A percentile compares a stretch with the other conserved stretches of the same genome.
Evolutionary conservation across 306 rosid species (phyloP).

Genomic region (Rosa multiflora): DNA sequence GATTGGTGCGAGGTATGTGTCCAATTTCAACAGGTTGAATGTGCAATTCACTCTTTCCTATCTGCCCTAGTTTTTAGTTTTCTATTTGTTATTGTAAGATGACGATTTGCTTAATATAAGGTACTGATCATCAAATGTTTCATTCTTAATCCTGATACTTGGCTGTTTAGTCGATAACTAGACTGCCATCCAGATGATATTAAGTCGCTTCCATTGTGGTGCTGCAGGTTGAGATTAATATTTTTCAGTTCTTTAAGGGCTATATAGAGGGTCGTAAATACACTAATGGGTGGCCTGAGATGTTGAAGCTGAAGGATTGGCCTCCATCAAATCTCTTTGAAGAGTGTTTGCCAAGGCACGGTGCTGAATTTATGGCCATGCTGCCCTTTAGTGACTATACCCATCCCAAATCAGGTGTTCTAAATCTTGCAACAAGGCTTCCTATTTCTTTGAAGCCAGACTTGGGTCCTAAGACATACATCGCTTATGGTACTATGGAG

Average conservation of each 20-base stretch:
- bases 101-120: background rate
- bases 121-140: background rate
- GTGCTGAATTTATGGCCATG: conserved; percentile 57
- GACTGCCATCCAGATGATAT: background rate
- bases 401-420: conserved; percentile 59
- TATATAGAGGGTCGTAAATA: conserved; percentile 58
- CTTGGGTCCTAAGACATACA: conserved; percentile 67
- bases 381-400: conserved; percentile 64
- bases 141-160: background rate
- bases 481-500: conserved; percentile 57
- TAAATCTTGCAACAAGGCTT: conserved; percentile 64
- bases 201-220: conserved; percentile 18
- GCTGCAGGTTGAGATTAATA: conserved; percentile 53
- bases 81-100: background rate
- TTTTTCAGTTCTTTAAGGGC: conserved; percentile 58
- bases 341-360: conserved; percentile 66
- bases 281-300: conserved; percentile 60
- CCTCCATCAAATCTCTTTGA: conserved; percentile 65
- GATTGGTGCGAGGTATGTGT: conserved; percentile 54
- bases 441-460: conserved; percentile 60
- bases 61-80: background rate
- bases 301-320: conserved; percentile 74
- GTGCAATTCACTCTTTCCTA: conserved; percentile 6
- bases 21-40: conserved; percentile 22
- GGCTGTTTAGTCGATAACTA: background rate